Evolutionary conservation across 1,284 basidiomycete genomes (phyloP), one percentile per base, ranked within the genome.

Genomic region (Microbotryum silenes-acaulis): DNA sequence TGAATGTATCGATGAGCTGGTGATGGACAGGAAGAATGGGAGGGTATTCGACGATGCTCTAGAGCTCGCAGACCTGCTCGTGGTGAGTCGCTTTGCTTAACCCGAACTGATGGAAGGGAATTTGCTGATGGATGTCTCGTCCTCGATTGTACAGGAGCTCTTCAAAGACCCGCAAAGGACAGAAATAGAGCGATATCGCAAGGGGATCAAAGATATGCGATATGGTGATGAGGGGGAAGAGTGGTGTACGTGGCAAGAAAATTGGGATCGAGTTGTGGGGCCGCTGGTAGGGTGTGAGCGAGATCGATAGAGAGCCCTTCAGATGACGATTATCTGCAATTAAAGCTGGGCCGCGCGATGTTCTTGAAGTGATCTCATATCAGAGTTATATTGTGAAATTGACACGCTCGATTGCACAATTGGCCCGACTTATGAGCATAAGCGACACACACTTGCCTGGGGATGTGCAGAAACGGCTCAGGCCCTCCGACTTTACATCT

Each of bases 1-100:
- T 73, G 78, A 80, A 46, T 96, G 93, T 74, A 79, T 99, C 33
- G 75, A 82, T 60, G 94, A 98, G 76, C 82, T 98, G 21, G 88
- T 98, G 16, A 83, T 85, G 69, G 81, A 91, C 57, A 85, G 86
- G 3, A 76, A 81, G 68, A 97, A 97, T 71, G 93, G 93, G 0
- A 79, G 85, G 10, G 77, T 89, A 2, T 97, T 98, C 75, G 76
- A 80, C 57, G 80, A 82, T 55, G 83, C 87, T 0, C 74, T 78
- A 21, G 82, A 91, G 67, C 78, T 98, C 25, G 85, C 86, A 0
- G 71, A 78, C 23, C 87, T 89, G 67, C 73, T 97, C 18, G 82
- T 54, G n/a, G 63, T 67, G 21, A 20, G 62, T 53, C 23, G 23
- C 20, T 3, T 31, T 37, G 47, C 50, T 14, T 29, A 20, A n/a